phyloP scores from a whole-genome alignment of 495 filamentous ascomycete genomes.

The Neurospora intermedia region DNA sequence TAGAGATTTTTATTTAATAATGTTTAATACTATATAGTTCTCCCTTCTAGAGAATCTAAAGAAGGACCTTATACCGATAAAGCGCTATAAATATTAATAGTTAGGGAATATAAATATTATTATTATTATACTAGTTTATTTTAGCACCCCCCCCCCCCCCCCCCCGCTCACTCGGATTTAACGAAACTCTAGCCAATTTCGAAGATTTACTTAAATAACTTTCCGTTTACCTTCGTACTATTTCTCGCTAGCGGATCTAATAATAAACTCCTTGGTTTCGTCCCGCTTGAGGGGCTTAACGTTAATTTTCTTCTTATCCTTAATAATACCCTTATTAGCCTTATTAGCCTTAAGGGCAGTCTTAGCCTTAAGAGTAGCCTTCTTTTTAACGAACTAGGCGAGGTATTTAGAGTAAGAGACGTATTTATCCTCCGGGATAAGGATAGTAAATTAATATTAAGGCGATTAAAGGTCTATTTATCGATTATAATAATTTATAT shows the following conservation, averaged over 20 bases:
- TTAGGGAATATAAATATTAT: no score
- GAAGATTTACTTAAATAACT: conserved; percentile 74
- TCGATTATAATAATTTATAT: no score
- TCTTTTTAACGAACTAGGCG: conserved; percentile 75
- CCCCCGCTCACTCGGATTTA: no score
- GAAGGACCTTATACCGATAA: no score
- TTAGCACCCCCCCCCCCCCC: no score
- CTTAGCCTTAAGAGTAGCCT: conserved; percentile 53
- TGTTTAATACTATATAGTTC: no score
- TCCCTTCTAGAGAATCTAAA: no score
- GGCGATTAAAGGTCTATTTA: no score
- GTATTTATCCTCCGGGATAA: conserved; percentile 78
- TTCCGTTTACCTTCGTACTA: conserved; percentile 85
- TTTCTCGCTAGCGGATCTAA: conserved; percentile 63
- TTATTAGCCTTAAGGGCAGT: conserved; percentile 57
- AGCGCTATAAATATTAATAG: no score
- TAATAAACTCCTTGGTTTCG: conserved; percentile 65
- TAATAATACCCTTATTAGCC: conserved; percentile 78
- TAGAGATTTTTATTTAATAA: no score
- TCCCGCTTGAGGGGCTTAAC: conserved; percentile 69
- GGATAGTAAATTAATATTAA: no score
- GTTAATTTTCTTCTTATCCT: conserved; percentile 81
- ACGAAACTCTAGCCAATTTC: conserved; percentile 76
- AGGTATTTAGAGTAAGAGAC: conserved; percentile 83
- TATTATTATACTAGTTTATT: no score